phyloP scores from a whole-genome alignment of 805 yeast genomes.

The Barnettozyma californica region DNA sequence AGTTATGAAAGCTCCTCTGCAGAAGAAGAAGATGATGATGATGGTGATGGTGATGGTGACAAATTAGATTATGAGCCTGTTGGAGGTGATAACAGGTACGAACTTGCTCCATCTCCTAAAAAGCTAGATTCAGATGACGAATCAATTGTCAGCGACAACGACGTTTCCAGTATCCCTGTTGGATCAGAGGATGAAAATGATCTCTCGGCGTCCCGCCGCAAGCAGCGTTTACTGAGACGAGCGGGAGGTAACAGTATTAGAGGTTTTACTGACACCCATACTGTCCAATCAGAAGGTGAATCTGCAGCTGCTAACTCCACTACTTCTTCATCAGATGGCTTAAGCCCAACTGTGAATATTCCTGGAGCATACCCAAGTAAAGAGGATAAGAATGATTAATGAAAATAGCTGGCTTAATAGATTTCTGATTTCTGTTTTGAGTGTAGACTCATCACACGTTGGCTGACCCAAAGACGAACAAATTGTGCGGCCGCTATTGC shows the following conservation, averaged over 20 bases:
- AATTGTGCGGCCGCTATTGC: no score
- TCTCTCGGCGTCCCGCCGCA: constrained; percentile 19
- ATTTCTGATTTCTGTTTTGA: background rate
- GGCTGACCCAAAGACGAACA: background rate
- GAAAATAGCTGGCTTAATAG: background rate
- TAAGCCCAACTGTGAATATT: constrained; percentile 5
- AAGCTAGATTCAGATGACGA: constrained; percentile 13
- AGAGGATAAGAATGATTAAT: background rate
- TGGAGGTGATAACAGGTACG: constrained; percentile 3
- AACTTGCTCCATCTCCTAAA: constrained; percentile 3
- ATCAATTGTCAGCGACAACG: constrained; percentile 11
- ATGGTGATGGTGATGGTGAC: constrained; percentile 10
- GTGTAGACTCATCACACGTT: background rate
- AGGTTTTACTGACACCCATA: background rate
- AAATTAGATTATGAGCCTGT: constrained; percentile 1
- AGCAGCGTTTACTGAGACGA: constrained; percentile 18
- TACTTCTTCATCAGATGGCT: background rate
- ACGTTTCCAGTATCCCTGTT: constrained; percentile 21
- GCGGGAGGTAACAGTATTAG: background rate
- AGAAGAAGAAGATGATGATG: constrained; percentile 16
- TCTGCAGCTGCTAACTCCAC: background rate
- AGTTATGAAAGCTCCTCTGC: constrained; percentile 21
- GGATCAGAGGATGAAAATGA: constrained; percentile 23
- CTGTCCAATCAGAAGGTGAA: background rate
- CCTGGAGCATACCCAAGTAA: constrained; percentile 9